Evolutionary conservation across 352 stramenopile genomes (phyloP).

Genomic region (Phytophthora pseudosyringae): DNA sequence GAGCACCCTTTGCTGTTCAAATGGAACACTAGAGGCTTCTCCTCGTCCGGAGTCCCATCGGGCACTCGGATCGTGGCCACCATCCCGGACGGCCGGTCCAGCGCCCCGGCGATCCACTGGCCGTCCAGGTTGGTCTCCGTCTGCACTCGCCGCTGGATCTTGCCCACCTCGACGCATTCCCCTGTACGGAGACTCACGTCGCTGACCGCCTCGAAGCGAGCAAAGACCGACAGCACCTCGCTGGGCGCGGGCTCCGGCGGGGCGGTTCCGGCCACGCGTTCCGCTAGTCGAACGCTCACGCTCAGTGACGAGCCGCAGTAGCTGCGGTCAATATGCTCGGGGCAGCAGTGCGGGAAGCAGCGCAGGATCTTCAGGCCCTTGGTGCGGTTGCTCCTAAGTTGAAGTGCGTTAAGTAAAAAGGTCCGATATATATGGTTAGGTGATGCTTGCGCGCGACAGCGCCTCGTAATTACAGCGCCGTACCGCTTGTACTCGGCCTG

Average conservation of each 20-base stretch:
- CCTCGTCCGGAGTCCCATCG: slow-evolving; percentile 14
- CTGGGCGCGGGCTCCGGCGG: slow-evolving; percentile 17
- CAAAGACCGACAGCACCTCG: slow-evolving; percentile 6
- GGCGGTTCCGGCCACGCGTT: neutral
- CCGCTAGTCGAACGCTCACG: slow-evolving; percentile 34
- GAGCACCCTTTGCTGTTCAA: slow-evolving; percentile 38
- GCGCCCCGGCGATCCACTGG: slow-evolving; percentile 57
- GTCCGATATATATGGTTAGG: neutral
- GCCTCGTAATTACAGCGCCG: neutral
- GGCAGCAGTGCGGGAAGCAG: slow-evolving; percentile 79
- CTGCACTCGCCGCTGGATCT: slow-evolving; percentile 37
- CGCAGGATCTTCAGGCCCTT: slow-evolving; percentile 78
- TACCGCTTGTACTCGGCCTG: slow-evolving; percentile 73
- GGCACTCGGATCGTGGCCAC: slow-evolving; percentile 19
- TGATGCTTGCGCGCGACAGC: neutral
- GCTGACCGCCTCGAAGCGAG: slow-evolving; percentile 15
- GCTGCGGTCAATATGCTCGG: slow-evolving; percentile 66
- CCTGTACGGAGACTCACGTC: slow-evolving; percentile 47
- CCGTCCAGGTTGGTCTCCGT: slow-evolving; percentile 65
- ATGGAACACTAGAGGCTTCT: slow-evolving; percentile 50
- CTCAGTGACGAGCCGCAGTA: slow-evolving; percentile 69
- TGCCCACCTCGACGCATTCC: slow-evolving; percentile 53
- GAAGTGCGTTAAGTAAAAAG: neutral
- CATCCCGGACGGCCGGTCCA: slow-evolving; percentile 50
- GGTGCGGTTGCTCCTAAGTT: slow-evolving; percentile 65